These are phyloP conservation scores for Ustilaginoidea virens DNA, from an alignment of 2,329 filamentous ascomycete species.

Conservation along the genomic window DNA sequence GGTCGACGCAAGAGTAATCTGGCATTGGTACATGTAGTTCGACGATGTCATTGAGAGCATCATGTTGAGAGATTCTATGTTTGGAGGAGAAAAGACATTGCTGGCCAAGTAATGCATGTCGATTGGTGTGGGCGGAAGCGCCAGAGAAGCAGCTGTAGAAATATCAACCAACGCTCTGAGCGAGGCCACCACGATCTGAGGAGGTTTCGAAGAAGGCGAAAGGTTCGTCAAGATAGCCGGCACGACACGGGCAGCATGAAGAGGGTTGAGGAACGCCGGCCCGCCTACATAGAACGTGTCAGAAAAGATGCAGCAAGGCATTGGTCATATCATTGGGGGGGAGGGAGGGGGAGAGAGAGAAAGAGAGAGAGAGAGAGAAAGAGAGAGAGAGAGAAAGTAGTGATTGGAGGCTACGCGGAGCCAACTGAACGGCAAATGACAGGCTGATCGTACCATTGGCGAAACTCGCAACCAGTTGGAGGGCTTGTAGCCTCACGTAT, in stretches of 20 bases:
- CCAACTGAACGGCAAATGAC: too few relatives aligned
- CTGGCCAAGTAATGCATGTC: slow-evolving; percentile 41
- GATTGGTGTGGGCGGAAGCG: slow-evolving; percentile 32
- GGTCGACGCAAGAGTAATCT: slow-evolving; percentile 43
- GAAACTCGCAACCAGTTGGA: slow-evolving; percentile 72
- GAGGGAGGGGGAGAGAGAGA: too few relatives aligned
- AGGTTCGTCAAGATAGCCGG: slow-evolving; percentile 54
- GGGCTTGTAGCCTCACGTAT: slow-evolving; percentile 57
- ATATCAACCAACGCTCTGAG: slow-evolving; percentile 62
- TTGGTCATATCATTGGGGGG: too few relatives aligned
- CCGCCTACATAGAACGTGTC: slow-evolving; percentile 48
- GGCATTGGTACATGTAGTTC: slow-evolving; percentile 38
- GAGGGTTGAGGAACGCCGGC: slow-evolving; percentile 58
- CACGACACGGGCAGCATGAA: slow-evolving; percentile 54
- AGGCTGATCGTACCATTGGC: slow-evolving; percentile 49
- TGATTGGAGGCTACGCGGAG: too few relatives aligned
- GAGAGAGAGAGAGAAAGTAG: too few relatives aligned
- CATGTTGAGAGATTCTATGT: slow-evolving; percentile 45
- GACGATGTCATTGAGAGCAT: slow-evolving; percentile 47
- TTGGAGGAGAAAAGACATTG: slow-evolving; percentile 44
- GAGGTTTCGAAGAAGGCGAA: slow-evolving; percentile 47
- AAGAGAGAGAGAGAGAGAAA: too few relatives aligned
- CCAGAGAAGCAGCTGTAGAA: slow-evolving; percentile 45
- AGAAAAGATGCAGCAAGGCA: background rate
- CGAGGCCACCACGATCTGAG: slow-evolving; percentile 55